Evolutionary conservation across 768 basidiomycete species (phyloP), one percentile per base, ranked within the genome.

Genomic region (Lactifluus volemus): DNA sequence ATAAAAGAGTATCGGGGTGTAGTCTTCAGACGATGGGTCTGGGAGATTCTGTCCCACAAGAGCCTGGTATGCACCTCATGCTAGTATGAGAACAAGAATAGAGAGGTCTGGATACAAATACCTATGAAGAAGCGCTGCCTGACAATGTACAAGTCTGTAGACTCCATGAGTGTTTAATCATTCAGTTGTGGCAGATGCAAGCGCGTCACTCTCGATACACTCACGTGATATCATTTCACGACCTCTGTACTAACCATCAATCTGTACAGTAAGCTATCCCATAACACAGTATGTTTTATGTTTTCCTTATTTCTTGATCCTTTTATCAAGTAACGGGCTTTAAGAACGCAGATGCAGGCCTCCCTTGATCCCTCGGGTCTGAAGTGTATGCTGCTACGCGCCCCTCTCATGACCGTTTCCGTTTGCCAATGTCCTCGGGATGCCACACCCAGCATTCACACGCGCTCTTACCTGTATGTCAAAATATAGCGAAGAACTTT

Each of bases 401-500:
- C 41, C 30, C n/a, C 53, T 52, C 47, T 17, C 25, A 55, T 60
- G 34, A 49, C 47, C 50, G 12, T 50, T 48, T 58, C 47, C 50
- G 12, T 50, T 58, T 38, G 41, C 48, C 41, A 52, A 36, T 34
- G 32, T 41, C 36, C 15, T 25, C 47, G 21, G 36, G 36, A 52
- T 51, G 39, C 17, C 29, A 34, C 19, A 19, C 36, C n/a, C 65
- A 92, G 91, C 84, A 55, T 84, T 92, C 68, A 84, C 85, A 30
- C 85, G 80, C 70, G 85, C 87, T 12, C 74, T 93, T 51, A 76
- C 81, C 5, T 93, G 92, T 72, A 75, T 92, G 48, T 84, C 89
- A 41, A 84, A 81, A 73, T 92, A 90, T 69, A 88, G 91, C 53
- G 91, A 93, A 61, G 89, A 93, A 63, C 74, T 93, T 47, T 78